Conservation (phyloP, 441 rosid genomes). For the Kokia cookei region DNA sequence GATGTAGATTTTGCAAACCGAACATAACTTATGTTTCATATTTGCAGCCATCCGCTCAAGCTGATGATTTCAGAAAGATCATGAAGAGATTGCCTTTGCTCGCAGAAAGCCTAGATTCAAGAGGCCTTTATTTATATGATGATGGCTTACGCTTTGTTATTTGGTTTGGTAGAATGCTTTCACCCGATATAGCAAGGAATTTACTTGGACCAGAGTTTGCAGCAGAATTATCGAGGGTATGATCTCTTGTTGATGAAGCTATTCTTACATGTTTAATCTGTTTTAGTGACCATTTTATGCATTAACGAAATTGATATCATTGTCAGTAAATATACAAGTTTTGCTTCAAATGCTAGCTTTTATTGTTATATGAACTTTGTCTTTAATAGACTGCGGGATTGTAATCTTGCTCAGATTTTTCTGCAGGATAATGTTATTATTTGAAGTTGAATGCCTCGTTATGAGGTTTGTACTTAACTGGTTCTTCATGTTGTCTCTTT, state of each 20-base stretch:
- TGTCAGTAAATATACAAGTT: not conserved
- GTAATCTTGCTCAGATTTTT: not conserved
- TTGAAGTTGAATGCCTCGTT: not conserved
- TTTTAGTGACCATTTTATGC: not conserved
- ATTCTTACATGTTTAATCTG: not conserved
- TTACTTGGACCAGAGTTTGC: conserved; percentile 87
- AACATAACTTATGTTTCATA: conserved; percentile 12
- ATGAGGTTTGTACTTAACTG: not conserved
- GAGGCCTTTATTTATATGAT: conserved; percentile 88
- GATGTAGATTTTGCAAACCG: conserved; percentile 1
- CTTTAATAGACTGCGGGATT: too few relatives aligned
- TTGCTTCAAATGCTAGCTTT: not conserved
- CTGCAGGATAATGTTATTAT: not conserved
- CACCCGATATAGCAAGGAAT: conserved; percentile 78
- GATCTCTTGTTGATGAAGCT: conserved; percentile 1
- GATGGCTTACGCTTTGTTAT: conserved; percentile 81
- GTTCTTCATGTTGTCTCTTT: conserved; percentile 5
- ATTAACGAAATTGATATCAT: not conserved
- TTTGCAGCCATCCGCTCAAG: conserved; percentile 54
- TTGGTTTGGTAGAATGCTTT: conserved; percentile 96
- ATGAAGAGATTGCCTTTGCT: conserved; percentile 59
- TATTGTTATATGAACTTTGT: not conserved
- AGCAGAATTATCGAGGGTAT: conserved; percentile 85
- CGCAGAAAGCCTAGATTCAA: conserved; percentile 81
- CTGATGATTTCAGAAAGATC: conserved; percentile 32